Conservation (phyloP, 1,284 basidiomycete species). For the Ganoderma leucocontextum region DNA sequence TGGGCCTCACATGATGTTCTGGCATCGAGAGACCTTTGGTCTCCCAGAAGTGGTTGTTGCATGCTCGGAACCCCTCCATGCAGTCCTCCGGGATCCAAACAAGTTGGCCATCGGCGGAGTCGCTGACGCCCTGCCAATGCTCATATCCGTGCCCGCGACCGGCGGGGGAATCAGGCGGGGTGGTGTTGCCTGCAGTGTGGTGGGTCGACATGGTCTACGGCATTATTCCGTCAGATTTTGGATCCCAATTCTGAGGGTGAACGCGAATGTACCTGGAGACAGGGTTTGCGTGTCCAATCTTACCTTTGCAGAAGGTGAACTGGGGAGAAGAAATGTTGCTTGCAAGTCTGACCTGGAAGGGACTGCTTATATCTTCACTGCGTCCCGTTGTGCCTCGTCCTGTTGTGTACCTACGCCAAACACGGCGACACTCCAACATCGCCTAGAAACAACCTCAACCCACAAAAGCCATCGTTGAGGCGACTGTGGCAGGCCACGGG, state of each 20-base stretch:
- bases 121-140: background rate
- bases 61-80: conserved; percentile 8
- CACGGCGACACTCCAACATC: conserved; percentile 2
- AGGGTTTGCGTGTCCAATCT: background rate
- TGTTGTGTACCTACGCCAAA: background rate
- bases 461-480: too few species aligned
- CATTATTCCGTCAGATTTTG: background rate
- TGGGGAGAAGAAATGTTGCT: conserved; percentile 8
- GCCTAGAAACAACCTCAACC: conserved; percentile 14
- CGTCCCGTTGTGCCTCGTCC: background rate
- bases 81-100: conserved; percentile 16
- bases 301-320: background rate
- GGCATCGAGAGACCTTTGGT: conserved; percentile 20
- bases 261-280: background rate
- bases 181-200: background rate
- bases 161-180: too few species aligned
- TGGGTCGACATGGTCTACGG: background rate
- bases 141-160: background rate
- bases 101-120: background rate
- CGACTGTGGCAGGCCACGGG: too few species aligned
- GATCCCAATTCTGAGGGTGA: background rate
- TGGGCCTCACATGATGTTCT: background rate
- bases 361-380: conserved; percentile 8
- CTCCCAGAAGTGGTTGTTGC: conserved; percentile 23
- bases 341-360: background rate